phyloP scores from a whole-genome alignment of 202 grass and related monocot species.

The Schoenoplectus triqueter region DNA sequence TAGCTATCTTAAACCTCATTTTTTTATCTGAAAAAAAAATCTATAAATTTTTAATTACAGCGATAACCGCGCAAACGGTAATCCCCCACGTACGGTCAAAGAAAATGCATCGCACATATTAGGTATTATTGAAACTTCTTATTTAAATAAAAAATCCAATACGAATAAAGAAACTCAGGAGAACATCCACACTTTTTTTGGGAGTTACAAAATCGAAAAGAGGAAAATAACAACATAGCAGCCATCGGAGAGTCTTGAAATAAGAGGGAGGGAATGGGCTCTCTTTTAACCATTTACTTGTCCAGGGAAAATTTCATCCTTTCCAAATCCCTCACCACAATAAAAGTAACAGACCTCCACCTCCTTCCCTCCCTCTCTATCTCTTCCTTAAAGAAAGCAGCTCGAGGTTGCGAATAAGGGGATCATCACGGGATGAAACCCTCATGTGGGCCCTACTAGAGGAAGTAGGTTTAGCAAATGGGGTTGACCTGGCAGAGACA shows the following conservation, averaged over 20 bases:
- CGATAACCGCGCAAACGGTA: background rate
- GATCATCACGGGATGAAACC: slow-evolving; percentile 49
- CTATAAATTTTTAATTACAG: background rate
- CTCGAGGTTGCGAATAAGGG: slow-evolving; percentile 64
- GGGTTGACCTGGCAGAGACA: slow-evolving; percentile 48
- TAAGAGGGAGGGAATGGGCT: background rate
- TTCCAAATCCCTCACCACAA: background rate
- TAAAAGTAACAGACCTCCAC: slow-evolving; percentile 5
- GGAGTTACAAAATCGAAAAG: slow-evolving; percentile 4
- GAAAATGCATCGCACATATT: too few species aligned
- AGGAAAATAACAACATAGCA: slow-evolving; percentile 12
- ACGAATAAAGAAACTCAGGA: slow-evolving; percentile 32
- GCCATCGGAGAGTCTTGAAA: background rate
- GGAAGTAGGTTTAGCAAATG: slow-evolving; percentile 49
- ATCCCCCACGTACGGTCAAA: background rate
- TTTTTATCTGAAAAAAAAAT: background rate
- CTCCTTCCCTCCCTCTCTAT: slow-evolving; percentile 18
- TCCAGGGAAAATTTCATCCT: background rate
- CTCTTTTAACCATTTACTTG: background rate
- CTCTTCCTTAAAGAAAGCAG: slow-evolving; percentile 78
- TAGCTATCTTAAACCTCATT: background rate
- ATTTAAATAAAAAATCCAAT: slow-evolving; percentile 39
- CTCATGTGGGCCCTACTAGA: slow-evolving; percentile 47
- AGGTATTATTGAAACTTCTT: slow-evolving; percentile 14
- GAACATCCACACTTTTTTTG: slow-evolving; percentile 29